Percentiles rank a stretch among this genome's conserved stretches.
phyloP scores from a whole-genome alignment of 2,329 filamentous ascomycete genomes.

The Aspergillus unguis region DNA sequence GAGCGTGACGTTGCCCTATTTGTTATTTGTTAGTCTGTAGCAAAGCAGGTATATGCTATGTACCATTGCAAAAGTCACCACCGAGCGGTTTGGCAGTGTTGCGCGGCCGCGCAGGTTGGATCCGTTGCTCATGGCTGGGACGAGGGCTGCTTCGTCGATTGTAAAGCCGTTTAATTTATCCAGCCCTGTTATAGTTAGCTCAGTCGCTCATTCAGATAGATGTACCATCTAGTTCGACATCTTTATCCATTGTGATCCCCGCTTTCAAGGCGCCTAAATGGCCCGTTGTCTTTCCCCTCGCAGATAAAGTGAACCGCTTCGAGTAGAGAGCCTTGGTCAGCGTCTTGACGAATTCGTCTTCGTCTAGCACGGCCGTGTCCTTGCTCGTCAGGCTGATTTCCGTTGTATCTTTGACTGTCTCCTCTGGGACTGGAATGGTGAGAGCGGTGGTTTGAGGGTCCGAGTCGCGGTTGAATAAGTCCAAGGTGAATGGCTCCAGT shows the following conservation, averaged over 20 bases:
- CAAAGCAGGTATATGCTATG: not conserved
- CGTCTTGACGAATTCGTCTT: slow-evolving; percentile 41
- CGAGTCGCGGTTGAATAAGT: slow-evolving; percentile 43
- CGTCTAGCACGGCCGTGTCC: slow-evolving; percentile 36
- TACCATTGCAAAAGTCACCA: slow-evolving; percentile 39
- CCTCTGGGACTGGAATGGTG: slow-evolving; percentile 13
- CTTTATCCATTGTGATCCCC: slow-evolving; percentile 41
- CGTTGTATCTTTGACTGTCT: slow-evolving; percentile 27
- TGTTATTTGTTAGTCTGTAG: not conserved
- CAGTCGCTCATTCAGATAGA: not conserved
- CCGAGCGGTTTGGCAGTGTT: slow-evolving; percentile 47
- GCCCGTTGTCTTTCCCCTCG: slow-evolving; percentile 37
- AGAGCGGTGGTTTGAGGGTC: slow-evolving; percentile 20
- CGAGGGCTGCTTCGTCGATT: slow-evolving; percentile 36
- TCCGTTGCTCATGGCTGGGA: slow-evolving; percentile 38
- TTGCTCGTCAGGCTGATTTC: slow-evolving; percentile 35
- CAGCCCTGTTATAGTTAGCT: slow-evolving; percentile 23
- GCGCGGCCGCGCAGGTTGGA: slow-evolving; percentile 45
- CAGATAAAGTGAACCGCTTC: slow-evolving; percentile 36
- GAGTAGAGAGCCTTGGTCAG: slow-evolving; percentile 43
- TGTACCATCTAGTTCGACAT: slow-evolving; percentile 35
- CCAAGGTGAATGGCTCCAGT: slow-evolving; percentile 37
- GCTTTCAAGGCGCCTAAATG: slow-evolving; percentile 43
- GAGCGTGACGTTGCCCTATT: slow-evolving; percentile 46
- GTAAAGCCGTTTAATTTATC: slow-evolving; percentile 41